Evolutionary conservation across 2,329 filamentous ascomycete genomes (phyloP).

Genomic region (Ceratocystis alfenasii): DNA sequence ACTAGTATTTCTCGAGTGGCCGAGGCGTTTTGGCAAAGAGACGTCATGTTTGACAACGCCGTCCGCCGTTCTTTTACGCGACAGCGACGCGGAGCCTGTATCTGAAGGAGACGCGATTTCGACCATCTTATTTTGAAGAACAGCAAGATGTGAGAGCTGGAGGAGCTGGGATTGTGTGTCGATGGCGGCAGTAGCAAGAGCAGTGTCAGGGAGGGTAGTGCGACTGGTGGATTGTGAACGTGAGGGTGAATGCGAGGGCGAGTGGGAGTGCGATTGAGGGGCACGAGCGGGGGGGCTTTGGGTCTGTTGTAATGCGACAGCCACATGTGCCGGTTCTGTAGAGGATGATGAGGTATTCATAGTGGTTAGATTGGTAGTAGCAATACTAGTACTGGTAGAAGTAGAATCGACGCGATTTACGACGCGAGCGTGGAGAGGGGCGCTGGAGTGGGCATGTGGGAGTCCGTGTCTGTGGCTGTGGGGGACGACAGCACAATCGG

Average conservation of each 20-base stretch:
- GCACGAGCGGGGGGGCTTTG: constrained; percentile 7
- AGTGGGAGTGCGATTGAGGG: constrained; percentile 11
- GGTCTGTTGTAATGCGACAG: neutral
- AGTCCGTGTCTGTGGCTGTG: neutral
- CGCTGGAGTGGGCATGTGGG: neutral
- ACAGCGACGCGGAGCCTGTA: constrained; percentile 25
- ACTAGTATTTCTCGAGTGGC: constrained; percentile 57
- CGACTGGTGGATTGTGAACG: constrained; percentile 21
- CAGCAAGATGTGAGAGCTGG: constrained; percentile 41
- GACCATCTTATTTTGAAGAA: constrained; percentile 37
- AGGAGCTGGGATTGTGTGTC: constrained; percentile 35
- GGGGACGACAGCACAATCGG: neutral
- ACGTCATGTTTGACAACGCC: constrained; percentile 47
- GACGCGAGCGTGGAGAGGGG: neutral
- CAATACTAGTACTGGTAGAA: neutral
- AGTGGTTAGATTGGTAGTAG: neutral
- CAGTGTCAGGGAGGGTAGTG: neutral
- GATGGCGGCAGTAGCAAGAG: constrained; percentile 28
- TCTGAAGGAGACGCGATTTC: constrained; percentile 27
- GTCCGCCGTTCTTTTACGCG: constrained; percentile 57
- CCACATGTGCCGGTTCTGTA: constrained; percentile 1
- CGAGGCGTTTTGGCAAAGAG: constrained; percentile 30
- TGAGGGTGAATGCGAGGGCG: neutral
- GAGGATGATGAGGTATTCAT: neutral
- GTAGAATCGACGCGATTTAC: constrained; percentile 15